A percentile compares a stretch with the other conserved stretches of the same genome.
These are phyloP conservation scores for Fusarium decemcellulare DNA, from an alignment of 2,329 filamentous ascomycete species.

Conservation along the genomic window DNA sequence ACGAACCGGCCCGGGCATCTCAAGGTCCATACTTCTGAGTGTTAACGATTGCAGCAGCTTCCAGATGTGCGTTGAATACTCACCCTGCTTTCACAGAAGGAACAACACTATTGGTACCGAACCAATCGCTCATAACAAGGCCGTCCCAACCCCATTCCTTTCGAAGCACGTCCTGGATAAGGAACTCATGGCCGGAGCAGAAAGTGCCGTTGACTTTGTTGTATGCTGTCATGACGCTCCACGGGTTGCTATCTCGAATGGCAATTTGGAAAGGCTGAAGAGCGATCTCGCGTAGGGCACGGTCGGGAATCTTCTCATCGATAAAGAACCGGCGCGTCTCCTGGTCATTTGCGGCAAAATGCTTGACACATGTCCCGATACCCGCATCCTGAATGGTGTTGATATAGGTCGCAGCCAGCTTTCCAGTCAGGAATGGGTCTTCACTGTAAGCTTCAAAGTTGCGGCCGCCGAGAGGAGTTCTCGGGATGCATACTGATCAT, in stretches of 20 bases:
- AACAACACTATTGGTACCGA: conserved; percentile 43
- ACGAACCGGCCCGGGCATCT: conserved; percentile 34
- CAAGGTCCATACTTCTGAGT: conserved; percentile 16
- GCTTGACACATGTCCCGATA: conserved; percentile 57
- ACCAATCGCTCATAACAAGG: conserved; percentile 63
- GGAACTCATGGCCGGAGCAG: conserved; percentile 54
- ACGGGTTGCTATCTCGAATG: conserved; percentile 54
- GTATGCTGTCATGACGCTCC: conserved; percentile 60
- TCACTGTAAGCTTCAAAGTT: conserved; percentile 58
- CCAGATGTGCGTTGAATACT: not conserved
- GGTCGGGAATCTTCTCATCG: conserved; percentile 26
- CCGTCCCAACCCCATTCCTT: conserved; percentile 61
- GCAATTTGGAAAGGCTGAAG: conserved; percentile 59
- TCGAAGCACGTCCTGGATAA: conserved; percentile 57
- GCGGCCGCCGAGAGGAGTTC: conserved; percentile 54
- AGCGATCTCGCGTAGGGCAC: conserved; percentile 51
- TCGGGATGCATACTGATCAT: conserved; percentile 17
- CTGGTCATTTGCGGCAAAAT: conserved; percentile 57
- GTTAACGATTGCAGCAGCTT: not conserved
- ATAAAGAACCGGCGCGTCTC: conserved; percentile 29
- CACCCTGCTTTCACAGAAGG: conserved; percentile 48
- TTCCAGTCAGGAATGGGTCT: conserved; percentile 56
- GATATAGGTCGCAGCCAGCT: conserved; percentile 48
- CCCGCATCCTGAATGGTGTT: conserved; percentile 54
- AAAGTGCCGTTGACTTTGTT: conserved; percentile 61